Base-by-base conservation (phyloP, 306 rosid species). In the Cucurbita maxima region DNA sequence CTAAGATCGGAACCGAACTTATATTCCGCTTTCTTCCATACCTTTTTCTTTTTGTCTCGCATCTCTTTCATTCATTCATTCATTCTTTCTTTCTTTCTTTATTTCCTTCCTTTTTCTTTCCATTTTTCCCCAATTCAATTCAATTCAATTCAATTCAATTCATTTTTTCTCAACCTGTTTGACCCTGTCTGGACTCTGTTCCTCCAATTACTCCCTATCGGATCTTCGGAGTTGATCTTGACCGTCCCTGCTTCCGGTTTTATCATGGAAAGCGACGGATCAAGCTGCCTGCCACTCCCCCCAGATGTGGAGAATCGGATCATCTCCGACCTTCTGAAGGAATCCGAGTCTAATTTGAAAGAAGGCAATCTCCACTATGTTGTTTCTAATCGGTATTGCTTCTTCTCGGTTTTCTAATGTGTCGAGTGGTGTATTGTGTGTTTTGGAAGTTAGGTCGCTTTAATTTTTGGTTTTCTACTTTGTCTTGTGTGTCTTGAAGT, bases 231-330 rank as follows among this genome's bases (percentile, higher is more conserved):
- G 1, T 80, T 76, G 66, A 22, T 69, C 77, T 89, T 91, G 99
- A 91, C 96, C 61, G 85, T 91, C 76, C 81, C 92, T 63, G 92
- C 86, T 83, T 91, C 96, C 71, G 82, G 77, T 63, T 85, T 79
- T 70, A 87, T 85, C 82, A 80, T 84, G 87, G 96, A 88, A 50
- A 89, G 83, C 77, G 92, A 81, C 18, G 81, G 82, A 20, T 79
- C 73, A 41, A 89, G 89, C 60, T 91, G 90, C 81, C 63, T 89
- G 0, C 96, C 95, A 55, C 81, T 79, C 58, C 80, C 92, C 1
- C 93, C 96, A 9, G 96, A 88, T 83, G 96, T 88, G 53, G 99
- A 95, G 83, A 87, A 84, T 47, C 87, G 86, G 86, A 91, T 85
- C 87, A 54, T 95, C 20, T 67, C 85, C 7, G 91, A 91, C 34